These are phyloP conservation scores for Leccinellum luteum DNA, from an alignment of 768 basidiomycete species.

Conservation along the genomic window DNA sequence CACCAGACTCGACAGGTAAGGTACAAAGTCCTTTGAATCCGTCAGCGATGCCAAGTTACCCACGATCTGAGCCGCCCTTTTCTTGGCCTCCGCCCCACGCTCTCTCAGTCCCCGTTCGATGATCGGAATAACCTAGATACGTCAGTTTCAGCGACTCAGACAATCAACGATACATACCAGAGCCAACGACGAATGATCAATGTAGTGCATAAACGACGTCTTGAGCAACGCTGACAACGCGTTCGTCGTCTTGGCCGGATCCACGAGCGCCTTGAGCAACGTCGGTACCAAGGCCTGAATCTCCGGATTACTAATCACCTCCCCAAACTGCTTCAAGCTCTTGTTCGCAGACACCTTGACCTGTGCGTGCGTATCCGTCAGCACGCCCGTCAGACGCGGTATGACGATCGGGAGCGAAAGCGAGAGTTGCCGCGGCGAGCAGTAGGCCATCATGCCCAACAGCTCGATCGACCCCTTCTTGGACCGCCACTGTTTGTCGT, in stretches of 20 bases:
- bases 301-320: slow-evolving; percentile 97
- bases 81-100: slow-evolving; percentile 90
- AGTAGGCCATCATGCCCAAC: slow-evolving; percentile 98
- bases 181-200: slow-evolving; percentile 94
- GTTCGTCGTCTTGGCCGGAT: slow-evolving; percentile 85
- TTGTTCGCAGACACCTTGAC: slow-evolving; percentile 91
- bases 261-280: slow-evolving; percentile 91
- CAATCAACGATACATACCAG: slow-evolving; percentile 48
- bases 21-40: slow-evolving; percentile 89
- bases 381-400: slow-evolving; percentile 88
- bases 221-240: slow-evolving; percentile 86
- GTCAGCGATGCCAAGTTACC: slow-evolving; percentile 94
- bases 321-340: slow-evolving; percentile 95
- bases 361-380: slow-evolving; percentile 97
- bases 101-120: slow-evolving; percentile 91
- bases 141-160: not conserved
- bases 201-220: slow-evolving; percentile 97
- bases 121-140: slow-evolving; percentile 83
- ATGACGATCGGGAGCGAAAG: slow-evolving; percentile 95
- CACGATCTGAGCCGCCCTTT: slow-evolving; percentile 94
- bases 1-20: slow-evolving; percentile 76
- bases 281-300: slow-evolving; percentile 87
- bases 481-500: slow-evolving; percentile 98
- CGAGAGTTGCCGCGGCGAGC: slow-evolving; percentile 92
- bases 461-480: slow-evolving; percentile 98